Base-by-base conservation (phyloP, 768 basidiomycete species). In the Boletus tylopilopsis region DNA sequence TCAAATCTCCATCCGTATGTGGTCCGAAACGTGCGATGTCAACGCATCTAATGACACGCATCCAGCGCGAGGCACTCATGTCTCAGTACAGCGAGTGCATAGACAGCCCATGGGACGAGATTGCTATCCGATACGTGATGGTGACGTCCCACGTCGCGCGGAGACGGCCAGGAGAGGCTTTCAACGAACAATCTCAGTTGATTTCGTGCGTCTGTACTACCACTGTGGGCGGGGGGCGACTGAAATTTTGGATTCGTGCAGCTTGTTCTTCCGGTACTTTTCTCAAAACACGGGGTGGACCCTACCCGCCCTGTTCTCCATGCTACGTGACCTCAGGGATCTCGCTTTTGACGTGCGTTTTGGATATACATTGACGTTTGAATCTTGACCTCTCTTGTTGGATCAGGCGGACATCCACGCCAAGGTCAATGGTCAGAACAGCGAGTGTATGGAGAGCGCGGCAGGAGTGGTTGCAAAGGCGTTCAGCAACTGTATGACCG, bases 381-480 rank as follows among this genome's bases (percentile, higher is more conserved):
- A 12, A 3, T 33, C 33, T 51, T 54, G 22, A 46, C 47, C 16
- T 39, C 42, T 29, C 35, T 0, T 27, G 27, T 45, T 25, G 22
- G 30, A 34, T 39, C 55, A 87, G 84, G 82, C 85, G 37, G 85
- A 87, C 57, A 65, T 76, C 18, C 76, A 84, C 51, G 80, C 80
- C 27, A 77, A 74, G 65, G 73, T 76, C 42, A 76, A 80, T 53
- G 69, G 70, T 42, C 75, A 84, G 55, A 78, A 72, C 53, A 79
- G 73, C 59, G 80, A 85, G 56, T 77, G 78, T 59, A 85, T 92
- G 80, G 92, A 96, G 59, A 90, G 92, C 58, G 85, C 90, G 5
- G 91, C 94, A 0, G 74, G 92, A 37, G 79, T 82, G 13, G 90
- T 94, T 48, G 86, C 88, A 33, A 94, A 92, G 60, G 92, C 91